Evolutionary conservation across 352 stramenopile genomes (phyloP).

Genomic region (Pythium apleroticum): DNA sequence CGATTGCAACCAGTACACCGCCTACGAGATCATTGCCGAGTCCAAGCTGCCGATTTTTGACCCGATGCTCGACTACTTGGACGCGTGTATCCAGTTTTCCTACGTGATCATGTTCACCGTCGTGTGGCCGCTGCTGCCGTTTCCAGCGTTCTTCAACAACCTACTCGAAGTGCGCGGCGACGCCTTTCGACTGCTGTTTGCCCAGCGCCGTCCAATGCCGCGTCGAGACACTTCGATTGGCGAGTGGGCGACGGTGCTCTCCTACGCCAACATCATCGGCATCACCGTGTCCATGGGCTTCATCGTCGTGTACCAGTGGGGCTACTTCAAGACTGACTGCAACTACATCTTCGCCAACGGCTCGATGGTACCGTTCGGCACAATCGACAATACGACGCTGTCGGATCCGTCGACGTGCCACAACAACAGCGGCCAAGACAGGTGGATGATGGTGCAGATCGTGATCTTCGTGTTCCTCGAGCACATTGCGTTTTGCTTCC

Average conservation of each 20-base stretch:
- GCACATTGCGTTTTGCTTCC: slow-evolving; percentile 79
- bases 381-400: slow-evolving; percentile 38
- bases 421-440: slow-evolving; percentile 37
- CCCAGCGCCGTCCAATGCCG: slow-evolving; percentile 76
- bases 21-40: slow-evolving; percentile 85
- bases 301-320: slow-evolving; percentile 84
- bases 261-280: slow-evolving; percentile 85
- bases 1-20: slow-evolving; percentile 85
- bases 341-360: slow-evolving; percentile 73
- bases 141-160: slow-evolving; percentile 87
- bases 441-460: slow-evolving; percentile 81
- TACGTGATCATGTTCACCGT: slow-evolving; percentile 92
- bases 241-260: slow-evolving; percentile 82
- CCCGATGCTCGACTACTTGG: slow-evolving; percentile 84
- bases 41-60: slow-evolving; percentile 83
- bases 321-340: slow-evolving; percentile 72
- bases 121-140: slow-evolving; percentile 85
- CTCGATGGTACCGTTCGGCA: slow-evolving; percentile 76
- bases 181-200: slow-evolving; percentile 80
- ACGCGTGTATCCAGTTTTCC: slow-evolving; percentile 88
- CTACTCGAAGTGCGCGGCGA: slow-evolving; percentile 85
- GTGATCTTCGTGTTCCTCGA: slow-evolving; percentile 82
- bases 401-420: slow-evolving; percentile 40
- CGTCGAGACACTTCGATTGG: slow-evolving; percentile 80
- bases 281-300: slow-evolving; percentile 82